These are phyloP conservation scores for Apiospora saccharicola DNA, from an alignment of 2,329 filamentous ascomycete species.

Conservation along the genomic window DNA sequence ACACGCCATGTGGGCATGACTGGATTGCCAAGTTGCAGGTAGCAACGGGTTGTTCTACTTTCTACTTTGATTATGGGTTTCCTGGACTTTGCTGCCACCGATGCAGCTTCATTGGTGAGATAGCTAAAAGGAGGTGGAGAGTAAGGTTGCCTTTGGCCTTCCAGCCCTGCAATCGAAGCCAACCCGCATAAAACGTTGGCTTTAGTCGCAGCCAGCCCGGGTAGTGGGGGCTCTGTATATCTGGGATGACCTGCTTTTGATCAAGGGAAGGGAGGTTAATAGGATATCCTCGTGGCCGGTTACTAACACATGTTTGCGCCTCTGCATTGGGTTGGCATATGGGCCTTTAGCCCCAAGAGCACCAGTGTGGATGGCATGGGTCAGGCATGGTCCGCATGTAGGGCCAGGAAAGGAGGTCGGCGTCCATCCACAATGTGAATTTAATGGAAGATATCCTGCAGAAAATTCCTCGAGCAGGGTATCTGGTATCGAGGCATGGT, in stretches of 20 bases:
- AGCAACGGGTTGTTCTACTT: not conserved
- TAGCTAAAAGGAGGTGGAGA: not conserved
- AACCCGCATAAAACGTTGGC: slow-evolving; percentile 19
- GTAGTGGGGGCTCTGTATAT: slow-evolving; percentile 8
- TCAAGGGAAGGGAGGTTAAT: slow-evolving; percentile 4
- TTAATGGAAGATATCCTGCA: not conserved
- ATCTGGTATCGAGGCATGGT: not conserved
- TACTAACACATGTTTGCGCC: slow-evolving; percentile 1
- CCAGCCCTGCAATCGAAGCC: slow-evolving; percentile 10
- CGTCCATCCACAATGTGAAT: not conserved
- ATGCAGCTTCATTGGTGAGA: not conserved
- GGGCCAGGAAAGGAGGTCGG: not conserved
- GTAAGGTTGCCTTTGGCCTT: not conserved
- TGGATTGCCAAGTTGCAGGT: not conserved
- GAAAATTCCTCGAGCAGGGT: not conserved
- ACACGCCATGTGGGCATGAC: not conserved
- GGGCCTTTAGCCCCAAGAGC: not conserved
- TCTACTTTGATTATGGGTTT: not conserved
- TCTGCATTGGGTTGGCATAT: slow-evolving; percentile 4
- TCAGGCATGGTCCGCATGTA: not conserved
- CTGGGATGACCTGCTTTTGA: slow-evolving; percentile 13
- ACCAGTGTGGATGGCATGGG: not conserved
- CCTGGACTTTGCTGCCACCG: not conserved
- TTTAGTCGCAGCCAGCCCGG: slow-evolving; percentile 6
- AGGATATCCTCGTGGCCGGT: not conserved